These are phyloP conservation scores for Venturia effusa DNA, from an alignment of 2,329 filamentous ascomycete genomes.

Conservation along the genomic window DNA sequence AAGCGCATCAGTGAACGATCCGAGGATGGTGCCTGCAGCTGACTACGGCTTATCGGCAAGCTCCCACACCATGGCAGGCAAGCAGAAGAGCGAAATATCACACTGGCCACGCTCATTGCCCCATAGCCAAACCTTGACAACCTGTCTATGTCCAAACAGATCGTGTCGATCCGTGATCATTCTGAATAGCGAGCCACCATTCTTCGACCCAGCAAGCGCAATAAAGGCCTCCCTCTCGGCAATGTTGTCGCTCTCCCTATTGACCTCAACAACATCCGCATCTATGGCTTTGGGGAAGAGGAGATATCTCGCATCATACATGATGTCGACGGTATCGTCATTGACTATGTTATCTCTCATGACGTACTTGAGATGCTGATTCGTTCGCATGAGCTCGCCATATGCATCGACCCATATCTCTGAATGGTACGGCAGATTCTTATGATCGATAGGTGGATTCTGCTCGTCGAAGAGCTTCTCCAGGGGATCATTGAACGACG, in stretches of 20 bases:
- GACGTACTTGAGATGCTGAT: background rate
- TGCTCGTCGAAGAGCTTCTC: background rate
- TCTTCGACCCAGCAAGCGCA: background rate
- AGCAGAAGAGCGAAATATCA: background rate
- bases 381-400: background rate
- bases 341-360: background rate
- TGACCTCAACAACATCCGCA: background rate
- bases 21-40: background rate
- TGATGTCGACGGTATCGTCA: background rate
- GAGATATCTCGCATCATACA: background rate
- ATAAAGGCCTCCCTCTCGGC: background rate
- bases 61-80: background rate
- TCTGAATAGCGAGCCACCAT: background rate
- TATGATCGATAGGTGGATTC: background rate
- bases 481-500: background rate
- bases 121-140: background rate
- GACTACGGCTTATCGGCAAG: background rate
- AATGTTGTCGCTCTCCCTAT: background rate
- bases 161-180: background rate
- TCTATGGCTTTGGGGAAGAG: background rate
- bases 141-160: background rate
- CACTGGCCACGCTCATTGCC: background rate
- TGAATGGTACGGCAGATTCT: background rate
- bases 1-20: background rate
- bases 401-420: background rate